phyloP scores from a whole-genome alignment of 345 rosid genomes.

The Alliaria petiolata region DNA sequence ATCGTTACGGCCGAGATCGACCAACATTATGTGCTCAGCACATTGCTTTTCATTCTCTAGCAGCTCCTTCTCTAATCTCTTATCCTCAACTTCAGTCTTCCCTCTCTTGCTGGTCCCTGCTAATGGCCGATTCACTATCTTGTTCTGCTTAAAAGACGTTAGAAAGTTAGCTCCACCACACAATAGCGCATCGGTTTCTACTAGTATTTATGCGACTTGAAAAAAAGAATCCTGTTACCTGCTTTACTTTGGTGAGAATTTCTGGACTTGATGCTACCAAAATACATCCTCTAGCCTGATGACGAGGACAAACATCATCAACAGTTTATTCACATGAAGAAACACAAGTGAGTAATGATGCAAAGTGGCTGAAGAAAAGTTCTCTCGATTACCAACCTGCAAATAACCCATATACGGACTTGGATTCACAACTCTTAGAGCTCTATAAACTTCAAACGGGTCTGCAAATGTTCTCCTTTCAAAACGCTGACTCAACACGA shows the following conservation, averaged over 20 bases:
- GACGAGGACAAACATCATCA: neutral
- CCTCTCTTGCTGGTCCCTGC: constrained; percentile 89
- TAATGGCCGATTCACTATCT: constrained; percentile 77
- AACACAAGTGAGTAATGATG: neutral
- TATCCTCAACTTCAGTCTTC: constrained; percentile 59
- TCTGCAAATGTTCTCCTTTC: constrained; percentile 87
- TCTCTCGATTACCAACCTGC: constrained; percentile 47
- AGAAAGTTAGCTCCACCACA: neutral
- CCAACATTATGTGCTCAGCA: constrained; percentile 90
- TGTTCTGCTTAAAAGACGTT: constrained; percentile 55
- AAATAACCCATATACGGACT: constrained; percentile 91
- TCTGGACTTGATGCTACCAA: constrained; percentile 95
- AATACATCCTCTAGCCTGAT: constrained; percentile 82
- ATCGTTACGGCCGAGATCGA: constrained; percentile 85
- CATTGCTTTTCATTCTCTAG: constrained; percentile 71
- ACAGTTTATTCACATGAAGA: neutral
- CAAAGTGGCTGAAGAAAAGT: neutral
- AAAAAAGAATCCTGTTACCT: constrained; percentile 40
- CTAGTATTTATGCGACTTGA: neutral
- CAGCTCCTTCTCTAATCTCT: constrained; percentile 44
- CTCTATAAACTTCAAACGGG: constrained; percentile 87
- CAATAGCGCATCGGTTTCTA: neutral
- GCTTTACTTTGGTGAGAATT: constrained; percentile 78
- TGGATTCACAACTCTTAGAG: constrained; percentile 84
- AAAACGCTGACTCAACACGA: constrained; percentile 82